Evolutionary conservation across 768 basidiomycete genomes (phyloP), one percentile per base, ranked within the genome.

Genomic region (Mrakia gelida): DNA sequence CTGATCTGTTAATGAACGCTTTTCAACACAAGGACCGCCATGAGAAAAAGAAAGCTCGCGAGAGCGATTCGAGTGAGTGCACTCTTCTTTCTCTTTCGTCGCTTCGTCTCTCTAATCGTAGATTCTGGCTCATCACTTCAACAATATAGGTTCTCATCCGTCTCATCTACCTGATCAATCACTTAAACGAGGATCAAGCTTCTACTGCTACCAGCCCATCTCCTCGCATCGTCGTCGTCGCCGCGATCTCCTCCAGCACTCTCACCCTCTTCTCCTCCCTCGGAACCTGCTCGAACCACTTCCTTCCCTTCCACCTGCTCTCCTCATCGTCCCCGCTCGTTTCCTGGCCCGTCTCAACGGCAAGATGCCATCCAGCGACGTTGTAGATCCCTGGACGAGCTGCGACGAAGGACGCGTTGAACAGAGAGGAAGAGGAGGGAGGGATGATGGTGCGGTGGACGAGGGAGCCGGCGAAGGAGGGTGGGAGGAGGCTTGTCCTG

Each of bases 181-280:
- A n/a, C n/a, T n/a, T n/a, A n/a, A n/a, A n/a, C n/a, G n/a, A n/a
- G n/a, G n/a, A n/a, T n/a, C n/a, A n/a, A n/a, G n/a, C n/a, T n/a
- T n/a, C n/a, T n/a, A n/a, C n/a, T n/a, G n/a, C n/a, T n/a, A n/a
- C n/a, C n/a, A n/a, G n/a, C n/a, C n/a, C n/a, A n/a, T n/a, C n/a
- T n/a, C n/a, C n/a, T n/a, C n/a, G n/a, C n/a, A n/a, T 38, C 38
- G 38, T 38, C 61, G 61, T 26, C 32, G 62, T 63, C 49, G 49
- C 15, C 49, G 18, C 0, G 18, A 16, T 11, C 38, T n/a, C n/a
- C n/a, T 71, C 43, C 70, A n/a, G 23, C 23, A 43, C n/a, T 26
- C 23, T n/a, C 38, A 70, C 67, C 67, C 67, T 41, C 67, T n/a
- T 70, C 38, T 70, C 67, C 67, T 38, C 67, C 41, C 38, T 41